These are phyloP conservation scores for Catharanthus roseus DNA, from an alignment of 257 asterid genomes.

Conservation along the genomic window DNA sequence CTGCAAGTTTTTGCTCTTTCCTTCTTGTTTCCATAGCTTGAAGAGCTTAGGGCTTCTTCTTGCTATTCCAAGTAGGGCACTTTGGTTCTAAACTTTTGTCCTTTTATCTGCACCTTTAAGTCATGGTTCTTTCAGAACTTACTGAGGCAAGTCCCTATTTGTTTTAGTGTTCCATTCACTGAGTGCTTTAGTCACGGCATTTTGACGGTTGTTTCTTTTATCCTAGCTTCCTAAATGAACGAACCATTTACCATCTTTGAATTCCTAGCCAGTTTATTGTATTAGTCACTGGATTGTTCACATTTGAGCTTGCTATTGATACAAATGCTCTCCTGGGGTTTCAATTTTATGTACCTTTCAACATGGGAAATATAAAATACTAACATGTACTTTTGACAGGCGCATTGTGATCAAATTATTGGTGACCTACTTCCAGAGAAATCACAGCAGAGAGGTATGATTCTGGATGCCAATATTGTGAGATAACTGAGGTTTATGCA, in stretches of 20 bases:
- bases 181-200: background rate
- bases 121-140: too few species aligned
- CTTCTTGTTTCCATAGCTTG: background rate
- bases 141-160: background rate
- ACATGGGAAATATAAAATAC: background rate
- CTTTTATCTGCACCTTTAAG: too few species aligned
- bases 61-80: too few species aligned
- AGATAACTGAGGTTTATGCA: background rate
- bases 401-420: slow-evolving; percentile 93
- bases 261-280: too few species aligned
- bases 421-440: slow-evolving; percentile 94
- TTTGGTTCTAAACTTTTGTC: too few species aligned
- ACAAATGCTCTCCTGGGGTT: background rate
- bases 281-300: too few species aligned
- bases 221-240: background rate
- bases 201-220: background rate
- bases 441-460: slow-evolving; percentile 93
- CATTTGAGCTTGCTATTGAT: background rate
- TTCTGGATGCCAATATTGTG: background rate
- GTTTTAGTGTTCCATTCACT: background rate
- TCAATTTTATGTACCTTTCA: background rate
- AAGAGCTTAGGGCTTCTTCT: background rate
- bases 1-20: background rate
- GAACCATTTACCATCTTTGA: too few species aligned
- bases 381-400: slow-evolving; percentile 44